Conservation (phyloP, 228 moss, liverwort and hornwort genomes). For the Sphagnum magellanicum region DNA sequence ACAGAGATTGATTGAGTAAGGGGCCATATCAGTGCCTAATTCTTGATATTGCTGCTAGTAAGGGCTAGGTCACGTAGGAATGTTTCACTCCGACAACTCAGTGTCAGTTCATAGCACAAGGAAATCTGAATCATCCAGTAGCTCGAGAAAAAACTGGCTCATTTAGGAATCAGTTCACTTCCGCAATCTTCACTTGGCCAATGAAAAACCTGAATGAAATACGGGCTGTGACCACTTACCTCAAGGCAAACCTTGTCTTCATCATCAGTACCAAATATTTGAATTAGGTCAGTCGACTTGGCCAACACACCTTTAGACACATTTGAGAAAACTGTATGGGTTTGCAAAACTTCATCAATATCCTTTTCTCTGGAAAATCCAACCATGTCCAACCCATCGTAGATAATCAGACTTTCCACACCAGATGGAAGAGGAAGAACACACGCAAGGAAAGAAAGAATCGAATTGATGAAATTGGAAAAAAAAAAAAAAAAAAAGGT, state of each 20-base stretch:
- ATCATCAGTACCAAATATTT: conserved; percentile 86
- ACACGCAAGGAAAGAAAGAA: not conserved
- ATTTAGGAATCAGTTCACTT: no score
- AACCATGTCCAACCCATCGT: not conserved
- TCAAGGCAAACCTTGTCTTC: conserved; percentile 86
- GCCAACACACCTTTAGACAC: conserved; percentile 93
- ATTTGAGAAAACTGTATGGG: conserved; percentile 88
- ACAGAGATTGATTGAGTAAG: no score
- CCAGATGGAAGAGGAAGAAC: not conserved
- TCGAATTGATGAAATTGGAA: not conserved
- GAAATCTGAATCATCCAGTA: no score
- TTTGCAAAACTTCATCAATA: conserved; percentile 96
- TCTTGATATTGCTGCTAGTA: no score
- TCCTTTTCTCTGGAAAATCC: conserved; percentile 75
- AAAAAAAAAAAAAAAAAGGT: not conserved
- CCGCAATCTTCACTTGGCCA: no score
- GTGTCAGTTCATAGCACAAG: no score
- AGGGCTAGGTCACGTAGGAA: no score
- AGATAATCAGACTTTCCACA: not conserved
- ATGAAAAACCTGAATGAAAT: no score
- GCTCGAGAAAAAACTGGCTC: no score
- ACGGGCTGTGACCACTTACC: conserved; percentile 17
- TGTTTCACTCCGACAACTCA: no score
- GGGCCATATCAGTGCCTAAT: no score
- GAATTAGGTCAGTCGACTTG: conserved; percentile 77